phyloP scores from a whole-genome alignment of 352 stramenopile genomes.

The Pythium rhizo-oryzae region DNA sequence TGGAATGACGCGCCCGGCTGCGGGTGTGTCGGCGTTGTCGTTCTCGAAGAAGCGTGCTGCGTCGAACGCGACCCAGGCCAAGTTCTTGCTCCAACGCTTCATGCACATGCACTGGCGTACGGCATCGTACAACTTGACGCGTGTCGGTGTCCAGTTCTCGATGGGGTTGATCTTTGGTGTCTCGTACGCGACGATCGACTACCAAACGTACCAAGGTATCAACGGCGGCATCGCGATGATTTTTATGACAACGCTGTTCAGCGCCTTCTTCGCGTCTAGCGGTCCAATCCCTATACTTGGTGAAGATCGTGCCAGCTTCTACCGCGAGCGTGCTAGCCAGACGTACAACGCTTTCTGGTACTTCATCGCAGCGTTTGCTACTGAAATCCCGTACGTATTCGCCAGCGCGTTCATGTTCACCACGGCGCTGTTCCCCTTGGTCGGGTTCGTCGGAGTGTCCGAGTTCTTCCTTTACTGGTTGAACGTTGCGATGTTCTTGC shows the following conservation, averaged over 20 bases:
- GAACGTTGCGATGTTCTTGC: background rate
- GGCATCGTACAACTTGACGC: constrained; percentile 65
- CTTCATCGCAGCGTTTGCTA: background rate
- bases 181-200: background rate
- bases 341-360: constrained; percentile 8
- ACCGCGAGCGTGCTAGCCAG: constrained; percentile 6
- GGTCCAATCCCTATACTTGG: background rate
- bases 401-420: too few species aligned
- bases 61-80: constrained; percentile 13
- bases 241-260: background rate
- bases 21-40: too few species aligned
- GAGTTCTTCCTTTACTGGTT: constrained; percentile 12
- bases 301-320: background rate
- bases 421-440: background rate
- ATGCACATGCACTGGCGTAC: constrained; percentile 69
- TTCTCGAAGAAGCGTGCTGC: constrained; percentile 26
- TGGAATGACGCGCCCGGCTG: too few species aligned
- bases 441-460: background rate
- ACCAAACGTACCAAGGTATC: background rate
- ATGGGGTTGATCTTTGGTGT: constrained; percentile 48
- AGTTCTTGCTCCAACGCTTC: constrained; percentile 33
- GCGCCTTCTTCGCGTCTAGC: background rate
- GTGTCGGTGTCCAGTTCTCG: constrained; percentile 32
- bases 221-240: constrained; percentile 1
- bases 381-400: constrained; percentile 1